phyloP scores from a whole-genome alignment of 2,329 filamentous ascomycete species.

The Metarhizium brunneum region DNA sequence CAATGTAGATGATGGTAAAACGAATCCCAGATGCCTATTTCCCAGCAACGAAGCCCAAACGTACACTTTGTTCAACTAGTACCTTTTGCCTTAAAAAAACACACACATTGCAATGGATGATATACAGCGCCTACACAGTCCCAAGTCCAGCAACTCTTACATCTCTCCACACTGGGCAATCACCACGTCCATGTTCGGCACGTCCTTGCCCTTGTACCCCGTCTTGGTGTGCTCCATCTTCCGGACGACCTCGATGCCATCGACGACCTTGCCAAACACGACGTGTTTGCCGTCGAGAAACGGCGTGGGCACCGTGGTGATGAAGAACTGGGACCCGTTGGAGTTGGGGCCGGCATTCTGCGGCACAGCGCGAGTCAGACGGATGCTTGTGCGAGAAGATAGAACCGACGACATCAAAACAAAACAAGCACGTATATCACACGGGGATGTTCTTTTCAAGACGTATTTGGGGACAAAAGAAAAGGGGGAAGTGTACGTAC shows the following conservation, averaged over 20 bases:
- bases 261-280: constrained; percentile 84
- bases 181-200: constrained; percentile 75
- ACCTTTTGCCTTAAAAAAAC: too few relatives aligned
- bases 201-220: constrained; percentile 61
- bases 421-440: too few relatives aligned
- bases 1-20: too few relatives aligned
- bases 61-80: too few relatives aligned
- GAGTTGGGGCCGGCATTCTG: constrained; percentile 86
- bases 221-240: constrained; percentile 92
- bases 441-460: too few relatives aligned
- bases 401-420: too few relatives aligned
- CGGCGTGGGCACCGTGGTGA: constrained; percentile 79
- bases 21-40: too few relatives aligned
- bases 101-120: not conserved
- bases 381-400: not conserved
- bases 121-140: not conserved
- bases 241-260: constrained; percentile 80
- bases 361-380: not conserved
- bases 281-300: constrained; percentile 92
- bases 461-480: not conserved
- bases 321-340: constrained; percentile 96
- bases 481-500: constrained; percentile 40
- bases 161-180: constrained; percentile 90
- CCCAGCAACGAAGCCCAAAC: too few relatives aligned
- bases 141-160: constrained; percentile 33